Base-by-base conservation (phyloP, 352 stramenopile genomes). In the Pythium rishiriense region DNA sequence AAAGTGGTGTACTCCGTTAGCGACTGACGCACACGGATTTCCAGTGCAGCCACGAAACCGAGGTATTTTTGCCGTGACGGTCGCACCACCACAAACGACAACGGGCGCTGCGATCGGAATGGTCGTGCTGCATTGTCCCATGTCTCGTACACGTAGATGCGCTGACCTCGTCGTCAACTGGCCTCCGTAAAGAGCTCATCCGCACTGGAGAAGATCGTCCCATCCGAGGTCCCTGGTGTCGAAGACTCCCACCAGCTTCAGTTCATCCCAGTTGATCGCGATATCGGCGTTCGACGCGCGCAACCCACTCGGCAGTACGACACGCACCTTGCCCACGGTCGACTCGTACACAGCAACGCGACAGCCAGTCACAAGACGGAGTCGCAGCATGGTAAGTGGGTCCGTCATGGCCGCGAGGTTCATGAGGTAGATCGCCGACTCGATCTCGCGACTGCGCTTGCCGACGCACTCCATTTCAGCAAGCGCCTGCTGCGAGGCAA, bases 371-470 rank as follows among this genome's bases (percentile, higher is more conserved):
- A 62, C 46, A 1, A 54, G 2, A 0, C 55, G 43, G 12, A 62
- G 43, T 11, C 35, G 28, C 19, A 53, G 22, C 4, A 62, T 21
- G 12, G 55, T 62, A 11, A 62, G 10, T 0, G 55, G 55, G 12
- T 62, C 43, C 35, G 60, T 67, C 50, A 60, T 61, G 14, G 33
- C 28, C 12, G 60, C 51, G n/a, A 67, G 28, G 9, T 61, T 67
- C 41, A 61, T 29, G 17, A 67, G 41, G 10, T 42, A 46, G 14
- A 67, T 48, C 2, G 43, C 15, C 17, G 59, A 54, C 1, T 66
- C 50, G n/a, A 48, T 21, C 8, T 66, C 41, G 3, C 37, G 4
- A 29, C 28, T 46, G n/a, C 59, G 59, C 31, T 57, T 55, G 50
- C 43, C 48, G 10, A 63, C 21, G 41, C 19, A 24, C 12, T 41